Base-by-base conservation (phyloP, 2,329 filamentous ascomycete genomes). In the Phialophora expanda region DNA sequence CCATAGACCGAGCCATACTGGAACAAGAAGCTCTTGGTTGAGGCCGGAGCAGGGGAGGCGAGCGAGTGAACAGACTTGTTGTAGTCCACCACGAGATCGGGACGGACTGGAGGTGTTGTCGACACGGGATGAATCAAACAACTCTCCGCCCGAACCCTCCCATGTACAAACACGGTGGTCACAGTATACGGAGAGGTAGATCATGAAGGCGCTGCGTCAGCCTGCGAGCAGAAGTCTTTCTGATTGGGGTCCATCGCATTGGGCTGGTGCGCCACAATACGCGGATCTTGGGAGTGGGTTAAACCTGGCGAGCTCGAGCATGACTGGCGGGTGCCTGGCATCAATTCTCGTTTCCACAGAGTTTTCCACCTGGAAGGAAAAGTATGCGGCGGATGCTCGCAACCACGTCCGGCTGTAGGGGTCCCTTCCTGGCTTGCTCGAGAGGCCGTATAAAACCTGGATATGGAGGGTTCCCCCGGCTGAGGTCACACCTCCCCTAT, bases 221-320 rank as follows among this genome's bases (percentile, higher is more conserved):
- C 30, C 58, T 53, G 46, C 30, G n/a, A 7, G 8, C 1, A 22
- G 41, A 50, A 48, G 20, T 32, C 8, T 34, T 12, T 12, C 41
- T 30, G 17, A 51, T 59, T 12, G 30, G 46, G 46, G 56, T 58
- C 56, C 56, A 6, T 57, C 44, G 44, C 41, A 34, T 50, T 26
- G 56, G 56, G 17, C 28, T n/a, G 17, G 11, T 32, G 38, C 41
- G 56, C 56, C 56, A 59, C 38, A 50, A 7, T 24, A 59, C 56
- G 38, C 41, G 41, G 56, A 26, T 32, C 26, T 20, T n/a, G 26
- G 20, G 26, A 28, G 53, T 32, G 30, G 53, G 53, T 38, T 22
- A 59, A 59, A 34, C 46, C 41, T 50, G 56, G 14, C 28, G 56
- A 59, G 56, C 41, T 50, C 26, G 26, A 59, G 28, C 6, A 17